Evolutionary conservation across 352 stramenopile species (phyloP).

Genomic region (Halophytophthora batemanensis): DNA sequence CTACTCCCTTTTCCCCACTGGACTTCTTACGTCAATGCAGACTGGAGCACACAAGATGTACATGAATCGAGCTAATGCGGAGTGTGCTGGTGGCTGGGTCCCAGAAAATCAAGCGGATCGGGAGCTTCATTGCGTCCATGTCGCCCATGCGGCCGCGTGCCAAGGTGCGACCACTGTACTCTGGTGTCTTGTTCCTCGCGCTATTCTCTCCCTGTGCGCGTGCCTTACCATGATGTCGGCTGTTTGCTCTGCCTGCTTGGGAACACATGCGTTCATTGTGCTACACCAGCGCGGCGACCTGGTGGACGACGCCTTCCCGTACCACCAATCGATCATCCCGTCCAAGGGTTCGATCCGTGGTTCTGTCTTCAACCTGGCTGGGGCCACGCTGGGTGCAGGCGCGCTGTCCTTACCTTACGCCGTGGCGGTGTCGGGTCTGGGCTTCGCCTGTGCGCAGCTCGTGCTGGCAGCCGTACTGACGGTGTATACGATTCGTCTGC

Average conservation of each 20-base stretch:
- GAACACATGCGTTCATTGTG: not conserved
- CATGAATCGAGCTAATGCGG: not conserved
- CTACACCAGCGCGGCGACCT: constrained; percentile 40
- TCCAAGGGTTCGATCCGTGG: constrained; percentile 80
- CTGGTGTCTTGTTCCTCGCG: not conserved
- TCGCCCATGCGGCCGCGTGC: constrained; percentile 57
- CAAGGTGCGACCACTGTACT: constrained; percentile 12
- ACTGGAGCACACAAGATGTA: not conserved
- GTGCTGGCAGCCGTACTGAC: constrained; percentile 65
- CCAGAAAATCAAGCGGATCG: constrained; percentile 69
- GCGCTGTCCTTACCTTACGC: constrained; percentile 79
- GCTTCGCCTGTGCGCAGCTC: constrained; percentile 72
- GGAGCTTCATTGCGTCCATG: constrained; percentile 69
- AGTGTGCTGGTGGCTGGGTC: constrained; percentile 5
- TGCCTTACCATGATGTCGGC: not conserved
- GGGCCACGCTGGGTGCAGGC: constrained; percentile 72
- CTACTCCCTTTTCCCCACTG: not conserved
- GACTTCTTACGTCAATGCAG: not conserved
- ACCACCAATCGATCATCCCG: constrained; percentile 78
- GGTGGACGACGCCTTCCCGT: constrained; percentile 59
- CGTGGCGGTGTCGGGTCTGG: constrained; percentile 73
- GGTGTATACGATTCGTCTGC: constrained; percentile 80
- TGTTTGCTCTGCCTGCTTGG: not conserved
- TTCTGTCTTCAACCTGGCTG: constrained; percentile 84
- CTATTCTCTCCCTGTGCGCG: not conserved